These are phyloP conservation scores for Silene latifolia DNA, from an alignment of 148 eudicot species.

Conservation along the genomic window DNA sequence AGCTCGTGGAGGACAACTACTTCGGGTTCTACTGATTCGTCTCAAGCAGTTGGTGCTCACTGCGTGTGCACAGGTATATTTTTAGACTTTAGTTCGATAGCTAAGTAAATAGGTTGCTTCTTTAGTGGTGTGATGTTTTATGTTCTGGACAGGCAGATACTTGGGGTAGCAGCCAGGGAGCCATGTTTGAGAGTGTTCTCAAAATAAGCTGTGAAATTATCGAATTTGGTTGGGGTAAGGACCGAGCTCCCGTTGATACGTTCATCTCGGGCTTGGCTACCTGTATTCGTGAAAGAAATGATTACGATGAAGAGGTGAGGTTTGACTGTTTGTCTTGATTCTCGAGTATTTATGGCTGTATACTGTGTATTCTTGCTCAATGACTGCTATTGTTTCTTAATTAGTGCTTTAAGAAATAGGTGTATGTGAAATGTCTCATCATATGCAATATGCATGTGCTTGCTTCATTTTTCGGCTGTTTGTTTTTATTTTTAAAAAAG, in stretches of 20 bases:
- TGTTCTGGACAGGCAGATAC: conserved; percentile 74
- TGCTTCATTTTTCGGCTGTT: not conserved
- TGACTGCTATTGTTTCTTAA: not conserved
- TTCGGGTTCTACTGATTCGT: conserved; percentile 83
- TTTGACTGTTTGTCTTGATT: not conserved
- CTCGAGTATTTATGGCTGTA: not conserved
- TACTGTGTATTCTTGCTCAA: not conserved
- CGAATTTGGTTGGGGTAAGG: conserved; percentile 90
- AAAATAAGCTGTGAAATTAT: conserved; percentile 80
- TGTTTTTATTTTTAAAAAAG: not conserved
- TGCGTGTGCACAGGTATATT: conserved; percentile 74
- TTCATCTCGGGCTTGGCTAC: conserved; percentile 86
- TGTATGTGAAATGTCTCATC: conserved; percentile 4
- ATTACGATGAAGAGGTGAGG: conserved; percentile 88
- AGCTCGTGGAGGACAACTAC: conserved; percentile 79
- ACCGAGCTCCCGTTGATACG: conserved; percentile 81
- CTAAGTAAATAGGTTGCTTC: not conserved
- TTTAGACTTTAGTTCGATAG: conserved; percentile 12
- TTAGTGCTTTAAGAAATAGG: not conserved
- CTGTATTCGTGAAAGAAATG: conserved; percentile 76
- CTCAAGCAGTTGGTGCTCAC: conserved; percentile 82
- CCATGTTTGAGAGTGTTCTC: conserved; percentile 79
- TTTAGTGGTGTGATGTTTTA: conserved; percentile 24
- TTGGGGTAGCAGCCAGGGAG: conserved; percentile 73
- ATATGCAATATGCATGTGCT: not conserved